Evolutionary conservation across 164 flowering plant species (phyloP), one percentile per base, ranked within the genome.

Genomic region (Sextonia rubra): DNA sequence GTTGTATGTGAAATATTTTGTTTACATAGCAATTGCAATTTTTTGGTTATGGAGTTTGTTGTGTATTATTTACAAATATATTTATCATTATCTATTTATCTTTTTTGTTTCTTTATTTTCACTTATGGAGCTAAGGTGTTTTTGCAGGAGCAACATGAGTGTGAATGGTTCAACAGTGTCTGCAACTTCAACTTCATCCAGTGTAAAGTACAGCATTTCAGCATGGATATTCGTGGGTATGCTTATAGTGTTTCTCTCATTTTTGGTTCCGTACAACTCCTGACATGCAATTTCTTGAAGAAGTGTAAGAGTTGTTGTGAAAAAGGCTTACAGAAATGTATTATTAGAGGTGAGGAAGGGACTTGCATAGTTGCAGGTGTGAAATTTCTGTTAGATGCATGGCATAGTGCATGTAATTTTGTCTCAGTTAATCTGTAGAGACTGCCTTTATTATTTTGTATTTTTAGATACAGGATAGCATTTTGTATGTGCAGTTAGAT

Each of bases 91-190:
- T 37, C 44, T 37, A 37, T 37, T 37, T 37, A 37, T 8, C 44
- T 9, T 8, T 37, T 37, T 37, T 37, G 11, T 37, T 37, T 37
- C 8, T 5, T 37, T 37, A 37, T 52, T 18, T 52, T 52, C n/a
- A 52, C 5, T 52, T 15, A 52, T 52, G 17, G n/a, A 20, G 58
- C 58, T 52, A 52, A 15, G 58, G 12, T 52, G 17, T 52, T 52
- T 52, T 18, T 52, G 3, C 89, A 90, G 94, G 83, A 74, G 78
- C 65, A 85, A 82, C 76, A 81, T 78, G 12, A 84, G 83, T 32
- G 0, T 29, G 44, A 15, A 29, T 29, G 27, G 30, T 18, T 64
- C 67, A 7, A 73, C 83, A 22, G 75, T 85, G 17, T 77, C 86
- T 5, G 73, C 81, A 8, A 44, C 82, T 25, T 44, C 83, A 2